Evolutionary conservation across 371 early-diverging fungal species (phyloP).

Genomic region (Rhizomucor pusillus): DNA sequence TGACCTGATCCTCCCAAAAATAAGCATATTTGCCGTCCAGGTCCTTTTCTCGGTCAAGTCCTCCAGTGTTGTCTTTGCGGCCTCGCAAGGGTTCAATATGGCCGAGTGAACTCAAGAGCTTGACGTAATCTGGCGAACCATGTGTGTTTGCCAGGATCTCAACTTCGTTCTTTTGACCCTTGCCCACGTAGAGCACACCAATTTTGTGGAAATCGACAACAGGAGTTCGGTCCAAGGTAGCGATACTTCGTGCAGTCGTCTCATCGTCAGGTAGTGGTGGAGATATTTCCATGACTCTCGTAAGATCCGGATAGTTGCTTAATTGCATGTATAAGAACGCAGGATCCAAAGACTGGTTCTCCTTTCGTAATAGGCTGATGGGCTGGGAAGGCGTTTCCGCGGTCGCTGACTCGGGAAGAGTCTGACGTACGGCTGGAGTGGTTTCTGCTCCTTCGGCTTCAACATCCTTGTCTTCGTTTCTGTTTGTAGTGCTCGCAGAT

Average conservation of each 20-base stretch:
- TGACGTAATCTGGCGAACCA: constrained; percentile 83
- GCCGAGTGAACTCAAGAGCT: constrained; percentile 81
- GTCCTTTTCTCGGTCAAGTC: constrained; percentile 81
- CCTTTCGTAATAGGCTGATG: constrained; percentile 25
- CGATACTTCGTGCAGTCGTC: constrained; percentile 69
- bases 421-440: constrained; percentile 16
- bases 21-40: constrained; percentile 85
- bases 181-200: constrained; percentile 89
- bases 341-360: constrained; percentile 59
- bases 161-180: constrained; percentile 75
- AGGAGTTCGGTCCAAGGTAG: constrained; percentile 84
- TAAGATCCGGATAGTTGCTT: constrained; percentile 71
- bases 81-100: constrained; percentile 65
- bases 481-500: too few species aligned
- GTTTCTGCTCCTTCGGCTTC: neutral
- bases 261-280: constrained; percentile 77
- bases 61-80: constrained; percentile 70
- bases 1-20: constrained; percentile 83
- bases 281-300: constrained; percentile 55
- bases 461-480: too few species aligned
- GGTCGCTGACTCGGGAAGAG: constrained; percentile 26
- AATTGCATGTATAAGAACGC: constrained; percentile 63
- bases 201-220: constrained; percentile 95
- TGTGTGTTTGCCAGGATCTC: constrained; percentile 84
- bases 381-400: constrained; percentile 6